These are phyloP conservation scores for Phaffia australis DNA, from an alignment of 768 basidiomycete genomes.

Conservation along the genomic window DNA sequence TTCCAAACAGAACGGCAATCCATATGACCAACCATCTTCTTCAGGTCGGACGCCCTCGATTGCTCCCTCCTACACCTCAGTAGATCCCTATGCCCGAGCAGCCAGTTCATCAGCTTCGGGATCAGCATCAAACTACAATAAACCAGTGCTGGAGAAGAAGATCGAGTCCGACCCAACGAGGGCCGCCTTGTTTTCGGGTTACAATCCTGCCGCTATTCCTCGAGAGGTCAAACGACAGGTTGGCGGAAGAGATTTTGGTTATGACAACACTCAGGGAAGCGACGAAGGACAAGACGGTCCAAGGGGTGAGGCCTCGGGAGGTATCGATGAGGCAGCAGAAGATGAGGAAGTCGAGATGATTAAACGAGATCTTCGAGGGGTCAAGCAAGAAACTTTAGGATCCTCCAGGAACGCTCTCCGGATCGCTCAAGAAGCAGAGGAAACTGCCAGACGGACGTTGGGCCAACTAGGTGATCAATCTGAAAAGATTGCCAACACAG, in stretches of 20 bases:
- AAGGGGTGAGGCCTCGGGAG: conserved; percentile 30
- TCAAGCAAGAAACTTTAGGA: conserved; percentile 84
- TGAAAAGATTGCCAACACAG: conserved; percentile 69
- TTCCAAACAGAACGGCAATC: no score
- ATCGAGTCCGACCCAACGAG: conserved; percentile 17
- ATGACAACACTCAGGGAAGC: neutral
- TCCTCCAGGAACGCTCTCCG: conserved; percentile 62
- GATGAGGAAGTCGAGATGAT: conserved; percentile 65
- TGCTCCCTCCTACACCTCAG: conserved; percentile 18
- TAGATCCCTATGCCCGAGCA: conserved; percentile 15
- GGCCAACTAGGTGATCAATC: conserved; percentile 81
- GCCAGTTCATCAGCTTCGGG: neutral
- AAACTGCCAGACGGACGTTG: conserved; percentile 79
- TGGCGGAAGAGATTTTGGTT: conserved; percentile 20
- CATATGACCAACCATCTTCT: neutral
- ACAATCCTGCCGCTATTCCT: conserved; percentile 21
- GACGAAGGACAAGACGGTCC: conserved; percentile 25
- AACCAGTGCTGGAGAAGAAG: neutral
- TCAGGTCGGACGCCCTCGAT: conserved; percentile 7
- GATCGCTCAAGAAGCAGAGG: conserved; percentile 90
- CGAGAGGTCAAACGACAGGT: conserved; percentile 34
- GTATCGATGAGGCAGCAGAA: conserved; percentile 41
- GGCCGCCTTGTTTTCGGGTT: conserved; percentile 22
- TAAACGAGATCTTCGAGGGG: conserved; percentile 74
- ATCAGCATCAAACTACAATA: neutral